Conservation (phyloP, 305 asterid species). For the Solanum hybrid region DNA sequence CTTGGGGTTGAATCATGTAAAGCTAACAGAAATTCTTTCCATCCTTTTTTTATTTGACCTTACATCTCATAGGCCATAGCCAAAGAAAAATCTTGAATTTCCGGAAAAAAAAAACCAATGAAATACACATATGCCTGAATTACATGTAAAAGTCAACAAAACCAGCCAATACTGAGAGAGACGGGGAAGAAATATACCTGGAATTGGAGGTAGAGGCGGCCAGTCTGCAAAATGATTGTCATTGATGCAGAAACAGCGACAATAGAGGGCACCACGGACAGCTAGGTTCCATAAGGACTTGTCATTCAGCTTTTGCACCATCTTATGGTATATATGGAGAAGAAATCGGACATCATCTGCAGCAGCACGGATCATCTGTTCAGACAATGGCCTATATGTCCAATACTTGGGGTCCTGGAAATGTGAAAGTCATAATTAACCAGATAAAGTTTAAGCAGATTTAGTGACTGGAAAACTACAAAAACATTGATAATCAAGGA, state of each 20-base stretch:
- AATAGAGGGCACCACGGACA: constrained; percentile 88
- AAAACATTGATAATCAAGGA: background rate
- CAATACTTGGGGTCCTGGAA: constrained; percentile 87
- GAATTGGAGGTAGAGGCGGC: constrained; percentile 77
- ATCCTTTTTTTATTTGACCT: background rate
- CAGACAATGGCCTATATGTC: constrained; percentile 82
- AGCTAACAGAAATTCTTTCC: background rate
- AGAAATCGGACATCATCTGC: constrained; percentile 98
- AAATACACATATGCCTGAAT: background rate
- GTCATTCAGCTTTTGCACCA: constrained; percentile 64
- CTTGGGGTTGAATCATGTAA: background rate
- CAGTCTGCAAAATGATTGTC: constrained; percentile 64
- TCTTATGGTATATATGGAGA: constrained; percentile 58
- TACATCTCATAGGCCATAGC: background rate
- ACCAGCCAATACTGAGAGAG: background rate
- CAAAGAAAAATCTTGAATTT: background rate
- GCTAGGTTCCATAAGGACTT: constrained; percentile 83
- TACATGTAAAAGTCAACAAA: background rate
- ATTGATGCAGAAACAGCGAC: constrained; percentile 85
- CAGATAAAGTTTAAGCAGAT: background rate
- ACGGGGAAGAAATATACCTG: constrained; percentile 41
- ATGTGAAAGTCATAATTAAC: constrained; percentile 6
- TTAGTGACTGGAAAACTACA: constrained; percentile 3
- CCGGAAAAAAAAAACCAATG: background rate
- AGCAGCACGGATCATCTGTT: constrained; percentile 89